Evolutionary conservation across 768 basidiomycete genomes (phyloP).

Genomic region (Boletus subcaerulescens): DNA sequence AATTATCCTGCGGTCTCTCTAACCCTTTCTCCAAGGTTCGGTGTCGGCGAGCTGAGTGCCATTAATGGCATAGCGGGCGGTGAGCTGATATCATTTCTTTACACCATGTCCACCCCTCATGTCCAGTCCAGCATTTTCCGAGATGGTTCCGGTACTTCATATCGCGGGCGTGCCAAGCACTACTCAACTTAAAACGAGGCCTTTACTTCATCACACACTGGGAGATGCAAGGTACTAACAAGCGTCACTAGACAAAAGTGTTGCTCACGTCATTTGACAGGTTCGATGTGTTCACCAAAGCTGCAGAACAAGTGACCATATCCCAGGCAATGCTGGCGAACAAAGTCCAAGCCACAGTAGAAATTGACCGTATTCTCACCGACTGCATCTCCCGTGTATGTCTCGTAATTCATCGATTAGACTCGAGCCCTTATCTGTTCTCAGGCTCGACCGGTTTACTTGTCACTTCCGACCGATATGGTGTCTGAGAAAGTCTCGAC

Average conservation of each 20-base stretch:
- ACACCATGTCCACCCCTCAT: background rate
- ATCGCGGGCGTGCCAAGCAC: slow-evolving; percentile 83
- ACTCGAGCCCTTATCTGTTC: background rate
- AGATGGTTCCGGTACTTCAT: slow-evolving; percentile 88
- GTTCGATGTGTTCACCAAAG: slow-evolving; percentile 77
- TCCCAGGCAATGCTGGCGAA: slow-evolving; percentile 60
- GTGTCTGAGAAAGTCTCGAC: slow-evolving; percentile 65
- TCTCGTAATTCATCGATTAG: background rate
- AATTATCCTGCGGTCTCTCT: background rate
- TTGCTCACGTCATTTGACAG: slow-evolving; percentile 31
- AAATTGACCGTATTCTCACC: slow-evolving; percentile 77
- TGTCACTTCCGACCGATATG: slow-evolving; percentile 83
- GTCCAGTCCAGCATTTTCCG: slow-evolving; percentile 58
- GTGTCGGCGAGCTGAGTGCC: slow-evolving; percentile 89
- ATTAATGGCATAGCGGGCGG: slow-evolving; percentile 82
- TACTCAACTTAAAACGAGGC: slow-evolving; percentile 62
- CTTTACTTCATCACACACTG: slow-evolving; percentile 84
- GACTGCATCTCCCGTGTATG: slow-evolving; percentile 59
- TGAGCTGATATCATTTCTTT: slow-evolving; percentile 19
- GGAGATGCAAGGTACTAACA: slow-evolving; percentile 66
- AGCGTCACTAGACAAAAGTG: background rate
- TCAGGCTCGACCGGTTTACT: slow-evolving; percentile 82
- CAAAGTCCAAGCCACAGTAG: slow-evolving; percentile 52
- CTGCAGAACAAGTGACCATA: slow-evolving; percentile 70
- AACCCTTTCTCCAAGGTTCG: slow-evolving; percentile 52